Percentiles rank a stretch among this genome's conserved stretches.
phyloP scores from a whole-genome alignment of 2,329 filamentous ascomycete genomes.

The Cercospora nicotianae region DNA sequence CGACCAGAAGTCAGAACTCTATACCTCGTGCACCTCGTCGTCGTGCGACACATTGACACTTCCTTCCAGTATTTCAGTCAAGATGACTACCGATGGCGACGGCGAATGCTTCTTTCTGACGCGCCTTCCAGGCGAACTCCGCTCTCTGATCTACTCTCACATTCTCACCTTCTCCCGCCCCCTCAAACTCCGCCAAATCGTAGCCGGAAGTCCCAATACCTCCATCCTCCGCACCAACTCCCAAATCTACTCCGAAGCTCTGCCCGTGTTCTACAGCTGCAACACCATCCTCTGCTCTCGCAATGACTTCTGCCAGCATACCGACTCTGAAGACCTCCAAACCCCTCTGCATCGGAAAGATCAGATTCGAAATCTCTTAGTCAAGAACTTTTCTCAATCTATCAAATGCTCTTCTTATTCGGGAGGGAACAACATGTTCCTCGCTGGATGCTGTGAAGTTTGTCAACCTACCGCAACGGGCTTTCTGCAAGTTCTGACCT shows the following conservation, averaged over 20 bases:
- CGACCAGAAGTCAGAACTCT: neutral
- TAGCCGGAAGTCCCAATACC: slow-evolving; percentile 29
- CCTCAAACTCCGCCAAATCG: slow-evolving; percentile 28
- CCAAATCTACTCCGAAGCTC: slow-evolving; percentile 49
- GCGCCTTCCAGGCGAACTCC: slow-evolving; percentile 19
- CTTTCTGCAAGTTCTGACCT: slow-evolving; percentile 18
- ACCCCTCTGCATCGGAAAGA: slow-evolving; percentile 24
- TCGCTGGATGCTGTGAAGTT: slow-evolving; percentile 24
- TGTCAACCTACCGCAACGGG: slow-evolving; percentile 23
- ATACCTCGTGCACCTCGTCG: neutral
- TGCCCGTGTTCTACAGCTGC: slow-evolving; percentile 46
- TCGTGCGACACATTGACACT: neutral
- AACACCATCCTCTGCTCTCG: slow-evolving; percentile 43
- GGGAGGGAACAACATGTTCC: slow-evolving; percentile 21
- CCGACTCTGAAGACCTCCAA: slow-evolving; percentile 16
- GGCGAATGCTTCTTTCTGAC: slow-evolving; percentile 18
- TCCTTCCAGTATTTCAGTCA: neutral
- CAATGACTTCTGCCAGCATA: slow-evolving; percentile 26
- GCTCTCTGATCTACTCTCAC: slow-evolving; percentile 21
- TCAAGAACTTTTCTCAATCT: slow-evolving; percentile 25
- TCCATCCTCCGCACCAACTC: slow-evolving; percentile 42
- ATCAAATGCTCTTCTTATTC: slow-evolving; percentile 26
- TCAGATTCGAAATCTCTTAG: slow-evolving; percentile 18
- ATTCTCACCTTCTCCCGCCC: slow-evolving; percentile 22
- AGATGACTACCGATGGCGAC: neutral